phyloP scores from a whole-genome alignment of 768 basidiomycete species.

The Bullera alba region DNA sequence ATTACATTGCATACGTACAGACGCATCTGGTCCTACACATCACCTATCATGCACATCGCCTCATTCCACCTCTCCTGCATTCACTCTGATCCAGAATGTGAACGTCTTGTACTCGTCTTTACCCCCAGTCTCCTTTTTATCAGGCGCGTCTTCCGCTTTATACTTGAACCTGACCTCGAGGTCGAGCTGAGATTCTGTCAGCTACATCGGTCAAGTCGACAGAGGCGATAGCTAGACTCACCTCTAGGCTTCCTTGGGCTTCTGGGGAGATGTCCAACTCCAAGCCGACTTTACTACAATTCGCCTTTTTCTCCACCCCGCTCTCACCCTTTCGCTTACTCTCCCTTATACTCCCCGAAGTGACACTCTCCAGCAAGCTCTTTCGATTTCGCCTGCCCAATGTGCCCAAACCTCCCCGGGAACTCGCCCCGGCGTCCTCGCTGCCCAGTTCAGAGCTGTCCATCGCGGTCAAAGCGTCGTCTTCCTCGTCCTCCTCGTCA shows the following conservation, averaged over 20 bases:
- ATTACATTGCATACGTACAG: no score
- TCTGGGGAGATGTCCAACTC: conserved; percentile 80
- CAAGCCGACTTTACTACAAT: conserved; percentile 78
- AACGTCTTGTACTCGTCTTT: conserved; percentile 42
- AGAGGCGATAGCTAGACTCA: conserved; percentile 46
- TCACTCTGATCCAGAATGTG: conserved; percentile 35
- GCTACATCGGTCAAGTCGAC: neutral
- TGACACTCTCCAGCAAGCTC: conserved; percentile 9
- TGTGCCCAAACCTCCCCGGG: conserved; percentile 8
- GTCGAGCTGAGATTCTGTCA: conserved; percentile 61
- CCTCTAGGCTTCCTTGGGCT: conserved; percentile 69
- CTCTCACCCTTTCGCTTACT: conserved; percentile 52
- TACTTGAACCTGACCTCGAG: conserved; percentile 93
- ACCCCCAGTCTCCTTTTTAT: conserved; percentile 1
- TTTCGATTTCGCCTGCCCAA: conserved; percentile 46
- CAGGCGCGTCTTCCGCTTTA: conserved; percentile 64
- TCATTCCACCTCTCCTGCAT: conserved; percentile 17
- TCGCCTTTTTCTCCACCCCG: conserved; percentile 80
- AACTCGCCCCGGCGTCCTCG: conserved; percentile 44
- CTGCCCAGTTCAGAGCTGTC: conserved; percentile 50
- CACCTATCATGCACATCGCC: neutral
- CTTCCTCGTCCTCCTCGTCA: conserved; percentile 72
- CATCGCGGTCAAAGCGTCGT: conserved; percentile 50
- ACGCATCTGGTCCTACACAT: no score
- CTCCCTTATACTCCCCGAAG: conserved; percentile 7